phyloP scores from a whole-genome alignment of 2,329 filamentous ascomycete genomes.

The Trichoderma koningiopsis region DNA sequence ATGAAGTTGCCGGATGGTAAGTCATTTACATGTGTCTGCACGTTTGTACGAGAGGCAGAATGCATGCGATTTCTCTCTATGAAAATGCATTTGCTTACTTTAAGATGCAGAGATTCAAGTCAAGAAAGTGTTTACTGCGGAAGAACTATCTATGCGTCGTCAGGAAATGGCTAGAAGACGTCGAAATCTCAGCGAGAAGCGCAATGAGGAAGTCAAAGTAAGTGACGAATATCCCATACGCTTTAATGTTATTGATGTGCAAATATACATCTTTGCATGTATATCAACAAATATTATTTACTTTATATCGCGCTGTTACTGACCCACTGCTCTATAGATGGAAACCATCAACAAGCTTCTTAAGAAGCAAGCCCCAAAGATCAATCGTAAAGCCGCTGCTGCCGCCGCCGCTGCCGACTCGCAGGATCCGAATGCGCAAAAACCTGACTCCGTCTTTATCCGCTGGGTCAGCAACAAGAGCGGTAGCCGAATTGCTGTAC shows the following conservation, averaged over 20 bases:
- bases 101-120: constrained; percentile 60
- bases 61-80: neutral
- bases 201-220: constrained; percentile 66
- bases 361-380: constrained; percentile 81
- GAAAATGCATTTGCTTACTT: neutral
- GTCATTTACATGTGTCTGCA: constrained; percentile 29
- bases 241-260: neutral
- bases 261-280: neutral
- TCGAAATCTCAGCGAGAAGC: constrained; percentile 65
- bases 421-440: constrained; percentile 50
- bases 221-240: constrained; percentile 18
- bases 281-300: neutral
- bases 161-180: constrained; percentile 64
- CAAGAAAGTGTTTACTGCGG: constrained; percentile 63
- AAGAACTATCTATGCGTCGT: constrained; percentile 63
- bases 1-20: constrained; percentile 64
- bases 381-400: constrained; percentile 55
- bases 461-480: constrained; percentile 71
- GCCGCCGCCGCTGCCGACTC: constrained; percentile 50
- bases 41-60: neutral
- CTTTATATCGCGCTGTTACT: neutral
- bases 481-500: constrained; percentile 65
- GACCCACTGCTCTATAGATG: constrained; percentile 56
- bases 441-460: constrained; percentile 63
- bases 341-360: constrained; percentile 90